phyloP scores from a whole-genome alignment of 441 rosid genomes.

The Adansonia rubrostipa region DNA sequence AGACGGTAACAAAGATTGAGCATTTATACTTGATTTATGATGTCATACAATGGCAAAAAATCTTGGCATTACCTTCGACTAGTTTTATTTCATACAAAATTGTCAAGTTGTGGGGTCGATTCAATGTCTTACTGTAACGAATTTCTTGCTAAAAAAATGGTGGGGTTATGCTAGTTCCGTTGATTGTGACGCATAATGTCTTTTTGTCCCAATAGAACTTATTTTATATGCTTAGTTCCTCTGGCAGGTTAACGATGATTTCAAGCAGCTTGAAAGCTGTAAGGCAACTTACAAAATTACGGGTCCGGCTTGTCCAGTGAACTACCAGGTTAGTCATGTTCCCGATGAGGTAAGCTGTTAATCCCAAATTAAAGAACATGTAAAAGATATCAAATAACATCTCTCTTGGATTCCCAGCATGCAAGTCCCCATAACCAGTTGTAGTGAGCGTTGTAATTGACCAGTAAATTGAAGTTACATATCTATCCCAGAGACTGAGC shows the following conservation, averaged over 20 bases:
- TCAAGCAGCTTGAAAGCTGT: conserved; percentile 29
- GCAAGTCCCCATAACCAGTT: conserved; percentile 79
- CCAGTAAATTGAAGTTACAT: conserved; percentile 70
- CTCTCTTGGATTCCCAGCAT: conserved; percentile 72
- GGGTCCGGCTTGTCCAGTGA: conserved; percentile 81
- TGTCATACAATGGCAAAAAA: neutral
- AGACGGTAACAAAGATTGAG: neutral
- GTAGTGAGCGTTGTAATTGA: conserved; percentile 74
- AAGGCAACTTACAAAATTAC: conserved; percentile 59
- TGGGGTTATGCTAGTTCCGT: conserved; percentile 15
- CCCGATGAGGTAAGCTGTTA: conserved; percentile 75
- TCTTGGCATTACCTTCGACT: neutral
- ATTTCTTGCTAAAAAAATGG: conserved; percentile 7
- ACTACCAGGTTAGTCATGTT: conserved; percentile 83
- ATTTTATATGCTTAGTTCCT: conserved; percentile 1
- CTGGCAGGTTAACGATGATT: conserved; percentile 28
- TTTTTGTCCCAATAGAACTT: conserved; percentile 14
- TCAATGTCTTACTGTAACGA: neutral
- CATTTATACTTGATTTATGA: neutral
- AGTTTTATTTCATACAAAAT: conserved; percentile 3
- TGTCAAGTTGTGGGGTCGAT: conserved; percentile 14
- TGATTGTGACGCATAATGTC: conserved; percentile 24
- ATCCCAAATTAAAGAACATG: conserved; percentile 73
- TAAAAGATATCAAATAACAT: conserved; percentile 74
- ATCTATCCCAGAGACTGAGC: conserved; percentile 59